A percentile compares a stretch with the other conserved stretches of the same genome.
Evolutionary conservation across 305 asterid species (phyloP).

Genomic region (Caryopteris hybrid): DNA sequence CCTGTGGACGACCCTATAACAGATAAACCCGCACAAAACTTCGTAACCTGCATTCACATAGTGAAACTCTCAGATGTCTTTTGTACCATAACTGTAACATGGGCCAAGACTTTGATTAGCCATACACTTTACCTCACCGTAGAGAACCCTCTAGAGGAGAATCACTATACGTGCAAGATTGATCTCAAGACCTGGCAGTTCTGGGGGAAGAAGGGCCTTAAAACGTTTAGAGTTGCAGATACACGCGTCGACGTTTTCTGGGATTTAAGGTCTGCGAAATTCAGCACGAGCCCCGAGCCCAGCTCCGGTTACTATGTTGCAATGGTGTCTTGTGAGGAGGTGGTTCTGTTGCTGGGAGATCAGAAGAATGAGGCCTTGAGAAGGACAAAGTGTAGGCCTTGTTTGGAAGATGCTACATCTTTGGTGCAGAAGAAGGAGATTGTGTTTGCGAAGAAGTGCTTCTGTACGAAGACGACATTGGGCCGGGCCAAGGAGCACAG

Average conservation of each 20-base stretch:
- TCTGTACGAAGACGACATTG: conserved; percentile 58
- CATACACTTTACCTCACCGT: conserved; percentile 60
- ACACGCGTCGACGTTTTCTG: conserved; percentile 65
- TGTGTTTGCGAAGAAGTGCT: conserved; percentile 65
- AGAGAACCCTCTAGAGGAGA: conserved; percentile 35
- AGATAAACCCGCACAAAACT: conserved; percentile 36
- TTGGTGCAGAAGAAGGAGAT: conserved; percentile 70
- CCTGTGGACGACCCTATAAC: conserved; percentile 24
- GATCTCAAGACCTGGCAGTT: conserved; percentile 92
- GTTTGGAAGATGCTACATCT: conserved; percentile 36
- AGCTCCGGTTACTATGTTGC: conserved; percentile 67
- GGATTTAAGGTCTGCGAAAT: conserved; percentile 70
- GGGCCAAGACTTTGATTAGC: conserved; percentile 65
- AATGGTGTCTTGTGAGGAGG: conserved; percentile 47
- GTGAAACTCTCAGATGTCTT: conserved; percentile 35
- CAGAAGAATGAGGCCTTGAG: conserved; percentile 59
- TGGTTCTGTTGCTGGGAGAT: conserved; percentile 65
- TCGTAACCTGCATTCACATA: conserved; percentile 60
- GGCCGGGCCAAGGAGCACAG: conserved; percentile 61
- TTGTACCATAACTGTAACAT: conserved; percentile 47
- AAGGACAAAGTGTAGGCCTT: conserved; percentile 47
- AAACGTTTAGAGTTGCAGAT: conserved; percentile 55
- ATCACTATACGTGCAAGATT: conserved; percentile 69
- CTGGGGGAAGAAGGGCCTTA: conserved; percentile 84
- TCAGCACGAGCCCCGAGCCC: conserved; percentile 59